These are phyloP conservation scores for Pythium aristosporum DNA, from an alignment of 352 stramenopile species.

Conservation along the genomic window DNA sequence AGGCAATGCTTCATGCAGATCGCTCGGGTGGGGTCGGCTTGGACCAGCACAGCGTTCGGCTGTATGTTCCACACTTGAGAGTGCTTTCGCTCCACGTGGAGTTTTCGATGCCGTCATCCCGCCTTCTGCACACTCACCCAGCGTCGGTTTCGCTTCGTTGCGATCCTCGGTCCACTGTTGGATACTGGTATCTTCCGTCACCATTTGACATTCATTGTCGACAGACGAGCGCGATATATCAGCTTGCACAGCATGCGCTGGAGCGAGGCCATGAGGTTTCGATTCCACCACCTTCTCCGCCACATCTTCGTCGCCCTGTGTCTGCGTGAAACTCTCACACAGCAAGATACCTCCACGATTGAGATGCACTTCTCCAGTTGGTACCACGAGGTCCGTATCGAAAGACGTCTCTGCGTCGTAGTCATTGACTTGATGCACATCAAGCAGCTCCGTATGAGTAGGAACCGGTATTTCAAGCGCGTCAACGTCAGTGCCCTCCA, in stretches of 20 bases:
- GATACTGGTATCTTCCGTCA: background rate
- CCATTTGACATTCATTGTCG: background rate
- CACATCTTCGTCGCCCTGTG: background rate
- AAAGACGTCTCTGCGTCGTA: background rate
- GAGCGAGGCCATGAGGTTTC: background rate
- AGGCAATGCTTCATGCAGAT: constrained; percentile 10
- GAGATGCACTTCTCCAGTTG: background rate
- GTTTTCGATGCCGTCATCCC: background rate
- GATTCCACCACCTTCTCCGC: background rate
- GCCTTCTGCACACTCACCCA: background rate
- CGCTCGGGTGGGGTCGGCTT: background rate
- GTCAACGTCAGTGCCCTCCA: background rate
- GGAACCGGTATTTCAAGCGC: background rate
- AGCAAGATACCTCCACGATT: background rate
- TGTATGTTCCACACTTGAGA: too few relatives aligned
- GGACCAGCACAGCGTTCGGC: background rate
- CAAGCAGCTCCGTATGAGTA: background rate
- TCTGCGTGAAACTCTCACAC: constrained; percentile 6
- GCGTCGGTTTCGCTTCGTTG: background rate
- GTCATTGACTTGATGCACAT: background rate
- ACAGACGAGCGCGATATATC: background rate
- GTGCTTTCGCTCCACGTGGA: background rate
- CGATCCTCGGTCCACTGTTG: background rate
- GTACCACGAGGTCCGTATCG: too few relatives aligned
- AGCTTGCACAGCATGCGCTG: background rate